Evolutionary conservation across 2,329 filamentous ascomycete species (phyloP).

Genomic region (Sarocladium oryzae): DNA sequence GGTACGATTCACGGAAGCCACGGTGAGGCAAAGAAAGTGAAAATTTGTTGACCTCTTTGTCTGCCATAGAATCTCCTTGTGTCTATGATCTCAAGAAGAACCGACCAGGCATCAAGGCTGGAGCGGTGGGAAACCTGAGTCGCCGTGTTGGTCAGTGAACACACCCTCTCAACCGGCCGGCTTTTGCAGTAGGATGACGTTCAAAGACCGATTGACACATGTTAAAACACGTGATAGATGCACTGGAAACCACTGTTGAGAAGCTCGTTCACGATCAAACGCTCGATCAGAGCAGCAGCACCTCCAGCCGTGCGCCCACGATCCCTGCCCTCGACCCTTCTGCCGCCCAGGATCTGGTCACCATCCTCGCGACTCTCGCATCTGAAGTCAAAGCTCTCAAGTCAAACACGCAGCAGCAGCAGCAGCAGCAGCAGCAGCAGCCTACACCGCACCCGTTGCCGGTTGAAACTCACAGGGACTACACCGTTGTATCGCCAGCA

Average conservation of each 20-base stretch:
- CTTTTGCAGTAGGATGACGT: too few species aligned
- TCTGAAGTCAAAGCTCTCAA: constrained; percentile 15
- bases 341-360: constrained; percentile 13
- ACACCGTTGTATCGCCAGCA: background rate
- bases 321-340: too few species aligned
- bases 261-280: background rate
- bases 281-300: background rate
- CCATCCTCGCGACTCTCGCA: constrained; percentile 15
- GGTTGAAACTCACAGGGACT: too few species aligned
- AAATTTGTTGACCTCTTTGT: background rate
- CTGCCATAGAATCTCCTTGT: constrained; percentile 16
- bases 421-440: too few species aligned
- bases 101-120: constrained; percentile 19
- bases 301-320: too few species aligned
- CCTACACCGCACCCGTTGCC: too few species aligned
- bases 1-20: too few species aligned
- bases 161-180: background rate
- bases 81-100: constrained; percentile 19
- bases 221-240: background rate
- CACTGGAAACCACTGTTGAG: constrained; percentile 2
- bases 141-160: constrained; percentile 16
- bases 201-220: too few species aligned
- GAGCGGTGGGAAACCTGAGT: constrained; percentile 17
- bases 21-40: too few species aligned
- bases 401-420: constrained; percentile 12